Conservation (phyloP, 805 yeast genomes). For the Nakazawaea populi region DNA sequence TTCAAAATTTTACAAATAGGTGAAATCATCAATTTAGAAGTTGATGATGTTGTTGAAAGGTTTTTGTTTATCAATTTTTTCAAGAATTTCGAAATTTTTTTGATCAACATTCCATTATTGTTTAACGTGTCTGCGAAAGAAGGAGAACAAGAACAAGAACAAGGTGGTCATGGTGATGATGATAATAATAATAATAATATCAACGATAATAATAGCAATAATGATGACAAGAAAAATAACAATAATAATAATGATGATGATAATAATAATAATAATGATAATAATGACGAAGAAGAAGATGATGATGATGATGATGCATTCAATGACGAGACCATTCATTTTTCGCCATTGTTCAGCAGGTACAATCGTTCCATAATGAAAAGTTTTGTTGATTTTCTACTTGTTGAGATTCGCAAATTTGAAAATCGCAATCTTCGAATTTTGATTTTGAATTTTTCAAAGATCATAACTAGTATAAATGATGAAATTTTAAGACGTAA, state of each 20-base stretch:
- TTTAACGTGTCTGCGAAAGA: neutral
- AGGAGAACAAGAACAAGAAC: too few relatives aligned
- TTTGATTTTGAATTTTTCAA: conserved; percentile 1
- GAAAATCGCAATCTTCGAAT: neutral
- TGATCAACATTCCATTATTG: neutral
- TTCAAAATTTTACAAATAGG: neutral
- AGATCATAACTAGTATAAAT: conserved; percentile 6
- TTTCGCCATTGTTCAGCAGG: neutral
- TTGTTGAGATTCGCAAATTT: conserved; percentile 2
- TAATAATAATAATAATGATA: neutral
- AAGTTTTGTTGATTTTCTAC: conserved; percentile 3
- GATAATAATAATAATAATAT: too few relatives aligned
- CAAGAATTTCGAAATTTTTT: conserved; percentile 4
- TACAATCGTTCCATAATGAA: conserved; percentile 1
- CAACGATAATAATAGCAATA: too few relatives aligned
- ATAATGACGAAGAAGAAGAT: neutral
- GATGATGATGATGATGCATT: neutral
- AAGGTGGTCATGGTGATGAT: too few relatives aligned
- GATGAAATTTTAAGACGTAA: conserved; percentile 6
- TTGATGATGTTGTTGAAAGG: conserved; percentile 5
- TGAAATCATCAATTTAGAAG: conserved; percentile 6
- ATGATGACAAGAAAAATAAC: too few relatives aligned
- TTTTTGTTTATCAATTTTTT: neutral
- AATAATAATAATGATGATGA: too few relatives aligned
- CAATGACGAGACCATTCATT: neutral